A percentile compares a stretch with the other conserved stretches of the same genome.
phyloP scores from a whole-genome alignment of 345 rosid species.

The Geranium brycei region DNA sequence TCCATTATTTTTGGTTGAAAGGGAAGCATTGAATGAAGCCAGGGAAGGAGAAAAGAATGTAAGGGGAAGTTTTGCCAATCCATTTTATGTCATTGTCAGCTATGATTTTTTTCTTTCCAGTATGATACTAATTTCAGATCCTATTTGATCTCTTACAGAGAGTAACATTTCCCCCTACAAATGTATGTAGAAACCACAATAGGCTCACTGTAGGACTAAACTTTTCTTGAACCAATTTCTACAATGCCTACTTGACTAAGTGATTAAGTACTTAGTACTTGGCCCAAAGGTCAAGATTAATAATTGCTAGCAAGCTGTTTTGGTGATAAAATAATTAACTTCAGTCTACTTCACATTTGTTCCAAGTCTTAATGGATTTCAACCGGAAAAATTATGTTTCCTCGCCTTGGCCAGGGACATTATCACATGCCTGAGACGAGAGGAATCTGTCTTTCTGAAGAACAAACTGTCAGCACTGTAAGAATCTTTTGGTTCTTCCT shows the following conservation, averaged over 20 bases:
- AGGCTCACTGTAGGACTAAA: too few relatives aligned
- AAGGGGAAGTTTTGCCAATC: conserved; percentile 15
- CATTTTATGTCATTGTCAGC: not conserved
- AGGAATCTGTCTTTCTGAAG: conserved; percentile 97
- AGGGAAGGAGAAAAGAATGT: conserved; percentile 90
- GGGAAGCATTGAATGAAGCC: conserved; percentile 91
- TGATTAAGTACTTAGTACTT: too few relatives aligned
- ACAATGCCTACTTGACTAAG: too few relatives aligned
- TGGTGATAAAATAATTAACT: too few relatives aligned
- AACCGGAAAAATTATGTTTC: not conserved
- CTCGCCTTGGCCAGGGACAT: conserved; percentile 54
- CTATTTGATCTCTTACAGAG: conserved; percentile 1
- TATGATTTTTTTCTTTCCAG: not conserved
- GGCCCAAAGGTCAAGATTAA: too few relatives aligned
- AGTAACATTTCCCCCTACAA: too few relatives aligned
- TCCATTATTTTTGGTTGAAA: conserved; percentile 86
- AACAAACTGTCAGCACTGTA: conserved; percentile 81
- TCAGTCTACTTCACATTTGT: not conserved
- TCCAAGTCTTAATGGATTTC: too few relatives aligned
- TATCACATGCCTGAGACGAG: conserved; percentile 97
- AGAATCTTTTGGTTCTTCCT: conserved; percentile 7
- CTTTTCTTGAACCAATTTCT: too few relatives aligned
- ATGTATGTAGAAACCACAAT: too few relatives aligned
- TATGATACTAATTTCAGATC: not conserved
- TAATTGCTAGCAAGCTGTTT: too few relatives aligned